Percentiles rank a stretch among this genome's conserved stretches.
Evolutionary conservation across 768 basidiomycete genomes (phyloP).

Genomic region (Calocera viscosa): DNA sequence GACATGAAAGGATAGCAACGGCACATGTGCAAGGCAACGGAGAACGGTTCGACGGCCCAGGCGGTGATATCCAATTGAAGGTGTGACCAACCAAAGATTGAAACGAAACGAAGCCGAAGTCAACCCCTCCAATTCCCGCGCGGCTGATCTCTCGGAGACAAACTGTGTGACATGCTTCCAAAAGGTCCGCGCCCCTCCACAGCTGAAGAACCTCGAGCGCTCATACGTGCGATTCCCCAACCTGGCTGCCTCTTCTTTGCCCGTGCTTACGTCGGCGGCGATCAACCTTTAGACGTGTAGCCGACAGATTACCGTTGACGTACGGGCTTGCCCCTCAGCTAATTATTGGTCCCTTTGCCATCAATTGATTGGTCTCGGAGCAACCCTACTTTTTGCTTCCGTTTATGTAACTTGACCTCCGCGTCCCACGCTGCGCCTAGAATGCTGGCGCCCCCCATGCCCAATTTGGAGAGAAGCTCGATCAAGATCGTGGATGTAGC

Average conservation of each 20-base stretch:
- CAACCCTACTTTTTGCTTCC: not conserved
- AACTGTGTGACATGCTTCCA: not conserved
- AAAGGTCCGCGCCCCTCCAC: not conserved
- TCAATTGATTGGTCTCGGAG: conserved; percentile 5
- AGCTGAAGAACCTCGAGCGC: no score
- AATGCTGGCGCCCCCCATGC: not conserved
- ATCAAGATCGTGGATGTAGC: no score
- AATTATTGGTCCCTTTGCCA: not conserved
- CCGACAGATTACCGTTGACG: not conserved
- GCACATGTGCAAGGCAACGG: not conserved
- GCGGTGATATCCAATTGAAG: not conserved
- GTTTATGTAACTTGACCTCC: not conserved
- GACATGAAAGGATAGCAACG: not conserved
- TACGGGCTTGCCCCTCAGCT: not conserved
- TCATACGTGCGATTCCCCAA: no score
- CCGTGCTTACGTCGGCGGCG: not conserved
- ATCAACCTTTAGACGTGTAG: not conserved
- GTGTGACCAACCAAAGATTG: not conserved
- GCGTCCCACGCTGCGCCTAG: not conserved
- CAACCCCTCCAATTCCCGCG: not conserved
- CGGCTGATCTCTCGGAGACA: not conserved
- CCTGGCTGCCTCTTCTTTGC: no score
- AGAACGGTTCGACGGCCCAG: not conserved
- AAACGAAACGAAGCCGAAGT: not conserved
- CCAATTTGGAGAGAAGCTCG: not conserved